Conservation (phyloP, 192 early-diverging fungal species). For the Borealophlyctis nickersoniae region DNA sequence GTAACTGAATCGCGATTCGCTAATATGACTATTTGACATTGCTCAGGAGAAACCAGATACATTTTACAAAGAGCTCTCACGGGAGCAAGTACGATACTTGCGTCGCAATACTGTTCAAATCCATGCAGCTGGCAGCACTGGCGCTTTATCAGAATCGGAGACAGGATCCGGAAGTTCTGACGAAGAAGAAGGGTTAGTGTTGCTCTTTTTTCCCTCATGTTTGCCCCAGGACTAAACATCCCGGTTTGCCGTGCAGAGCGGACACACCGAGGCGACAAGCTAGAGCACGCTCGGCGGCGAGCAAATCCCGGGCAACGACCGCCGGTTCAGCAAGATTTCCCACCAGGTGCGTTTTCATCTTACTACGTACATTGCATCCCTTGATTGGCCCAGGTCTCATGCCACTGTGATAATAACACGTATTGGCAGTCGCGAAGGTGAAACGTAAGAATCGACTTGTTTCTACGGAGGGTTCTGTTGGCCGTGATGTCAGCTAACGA, state of each 20-base stretch:
- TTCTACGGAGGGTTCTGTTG: no score
- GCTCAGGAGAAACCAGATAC: constrained; percentile 52
- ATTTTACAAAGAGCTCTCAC: constrained; percentile 54
- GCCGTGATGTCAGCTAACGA: no score
- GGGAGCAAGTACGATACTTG: constrained; percentile 58
- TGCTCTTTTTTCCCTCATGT: background rate
- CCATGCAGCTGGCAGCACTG: constrained; percentile 8
- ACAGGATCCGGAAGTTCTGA: constrained; percentile 30
- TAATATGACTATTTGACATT: background rate
- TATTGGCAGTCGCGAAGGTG: no score
- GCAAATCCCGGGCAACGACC: constrained; percentile 12
- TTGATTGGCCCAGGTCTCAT: no score
- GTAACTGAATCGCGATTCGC: constrained; percentile 11
- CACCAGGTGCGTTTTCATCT: no score
- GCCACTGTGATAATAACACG: no score
- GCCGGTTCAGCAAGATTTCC: no score
- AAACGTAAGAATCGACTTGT: no score
- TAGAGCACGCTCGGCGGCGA: background rate
- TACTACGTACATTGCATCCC: no score
- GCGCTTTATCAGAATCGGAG: constrained; percentile 27
- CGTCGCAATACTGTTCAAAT: constrained; percentile 52
- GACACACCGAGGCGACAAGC: background rate
- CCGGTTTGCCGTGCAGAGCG: background rate
- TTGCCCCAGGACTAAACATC: background rate
- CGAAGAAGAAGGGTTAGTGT: constrained; percentile 25